These are phyloP conservation scores for Boletus rex-veris DNA, from an alignment of 768 basidiomycete genomes.

Conservation along the genomic window DNA sequence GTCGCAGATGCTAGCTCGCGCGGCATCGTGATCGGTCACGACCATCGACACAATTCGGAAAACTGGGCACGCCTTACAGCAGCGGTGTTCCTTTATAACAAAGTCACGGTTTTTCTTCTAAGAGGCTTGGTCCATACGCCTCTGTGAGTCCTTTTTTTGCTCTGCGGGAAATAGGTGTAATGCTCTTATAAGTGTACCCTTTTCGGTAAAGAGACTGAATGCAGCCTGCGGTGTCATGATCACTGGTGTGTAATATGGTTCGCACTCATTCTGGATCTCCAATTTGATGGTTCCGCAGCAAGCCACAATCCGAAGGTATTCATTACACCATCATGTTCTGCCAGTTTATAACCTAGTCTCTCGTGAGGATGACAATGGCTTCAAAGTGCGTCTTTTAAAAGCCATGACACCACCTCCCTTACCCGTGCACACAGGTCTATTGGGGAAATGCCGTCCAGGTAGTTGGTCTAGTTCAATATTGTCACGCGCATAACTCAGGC, in stretches of 20 bases:
- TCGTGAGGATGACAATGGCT: slow-evolving; percentile 77
- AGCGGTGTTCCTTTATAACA: slow-evolving; percentile 58
- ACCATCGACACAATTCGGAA: slow-evolving; percentile 79
- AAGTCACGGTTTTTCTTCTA: slow-evolving; percentile 67
- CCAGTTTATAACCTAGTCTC: background rate
- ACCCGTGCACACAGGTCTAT: slow-evolving; percentile 55
- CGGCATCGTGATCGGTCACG: slow-evolving; percentile 82
- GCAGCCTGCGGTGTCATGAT: slow-evolving; percentile 90
- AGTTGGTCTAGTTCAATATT: background rate
- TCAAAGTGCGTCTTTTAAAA: slow-evolving; percentile 51
- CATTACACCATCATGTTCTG: background rate
- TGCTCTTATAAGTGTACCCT: slow-evolving; percentile 63
- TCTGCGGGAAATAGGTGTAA: background rate
- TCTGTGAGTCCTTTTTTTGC: slow-evolving; percentile 43
- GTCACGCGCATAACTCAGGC: background rate
- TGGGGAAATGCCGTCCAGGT: slow-evolving; percentile 90
- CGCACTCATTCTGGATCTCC: background rate
- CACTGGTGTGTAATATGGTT: slow-evolving; percentile 53
- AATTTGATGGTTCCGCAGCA: slow-evolving; percentile 38
- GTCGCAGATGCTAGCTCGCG: slow-evolving; percentile 50
- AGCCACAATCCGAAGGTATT: slow-evolving; percentile 85
- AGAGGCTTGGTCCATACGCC: slow-evolving; percentile 77
- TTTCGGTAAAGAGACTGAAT: slow-evolving; percentile 58
- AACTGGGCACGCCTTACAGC: slow-evolving; percentile 77
- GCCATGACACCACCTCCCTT: background rate